These are phyloP conservation scores for Populus simonii DNA, from an alignment of 345 rosid species.

Conservation along the genomic window DNA sequence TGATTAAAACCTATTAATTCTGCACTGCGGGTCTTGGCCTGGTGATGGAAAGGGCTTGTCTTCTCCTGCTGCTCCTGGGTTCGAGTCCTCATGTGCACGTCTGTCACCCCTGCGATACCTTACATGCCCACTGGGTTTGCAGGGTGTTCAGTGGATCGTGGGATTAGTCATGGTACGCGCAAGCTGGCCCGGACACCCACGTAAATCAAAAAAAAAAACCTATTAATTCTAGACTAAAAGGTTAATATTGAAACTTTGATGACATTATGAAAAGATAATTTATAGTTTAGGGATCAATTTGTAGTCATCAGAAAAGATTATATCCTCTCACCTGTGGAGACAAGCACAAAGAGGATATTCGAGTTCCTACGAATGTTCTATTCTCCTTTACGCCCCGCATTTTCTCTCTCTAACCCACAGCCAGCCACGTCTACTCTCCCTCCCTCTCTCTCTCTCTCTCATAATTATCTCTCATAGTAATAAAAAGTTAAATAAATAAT, in stretches of 20 bases:
- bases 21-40: no score
- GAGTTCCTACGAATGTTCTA: neutral
- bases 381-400: neutral
- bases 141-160: no score
- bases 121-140: no score
- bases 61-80: no score
- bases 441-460: neutral
- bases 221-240: neutral
- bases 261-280: neutral
- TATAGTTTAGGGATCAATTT: neutral
- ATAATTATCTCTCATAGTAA: neutral
- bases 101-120: no score
- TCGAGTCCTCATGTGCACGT: no score
- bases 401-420: neutral
- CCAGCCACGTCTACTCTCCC: neutral
- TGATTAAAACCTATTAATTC: no score
- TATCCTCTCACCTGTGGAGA: neutral
- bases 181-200: no score
- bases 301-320: neutral
- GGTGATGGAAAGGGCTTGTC: no score
- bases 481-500: neutral
- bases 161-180: no score
- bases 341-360: neutral
- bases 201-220: no score
- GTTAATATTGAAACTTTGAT: neutral